Conservation (phyloP, 1,284 basidiomycete genomes). For the Trichosporon inkin region DNA sequence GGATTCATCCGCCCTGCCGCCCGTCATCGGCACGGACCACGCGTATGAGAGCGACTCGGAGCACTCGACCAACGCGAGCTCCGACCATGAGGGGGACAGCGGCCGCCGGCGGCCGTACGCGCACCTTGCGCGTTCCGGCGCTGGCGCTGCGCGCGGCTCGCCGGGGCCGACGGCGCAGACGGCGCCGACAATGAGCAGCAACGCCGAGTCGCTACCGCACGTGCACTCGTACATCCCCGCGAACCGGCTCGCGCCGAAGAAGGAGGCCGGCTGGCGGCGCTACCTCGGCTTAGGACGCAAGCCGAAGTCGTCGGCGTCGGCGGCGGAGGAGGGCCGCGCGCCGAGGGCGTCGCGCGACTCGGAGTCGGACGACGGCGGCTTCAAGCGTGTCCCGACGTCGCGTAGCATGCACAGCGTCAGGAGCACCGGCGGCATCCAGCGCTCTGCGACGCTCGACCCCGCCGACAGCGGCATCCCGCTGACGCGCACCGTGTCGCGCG, state of each 20-base stretch:
- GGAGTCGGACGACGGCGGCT: conserved; percentile 12
- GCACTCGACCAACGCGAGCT: conserved; percentile 23
- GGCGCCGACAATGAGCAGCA: background rate
- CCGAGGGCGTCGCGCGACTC: background rate
- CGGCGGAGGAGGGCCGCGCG: conserved; percentile 18
- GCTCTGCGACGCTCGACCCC: conserved; percentile 4
- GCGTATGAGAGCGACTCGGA: conserved; percentile 7
- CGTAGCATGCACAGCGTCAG: background rate
- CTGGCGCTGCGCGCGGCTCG: background rate
- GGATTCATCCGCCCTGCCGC: background rate
- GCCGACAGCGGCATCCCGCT: conserved; percentile 16
- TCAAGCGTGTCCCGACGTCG: conserved; percentile 9
- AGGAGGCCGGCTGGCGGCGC: conserved; percentile 19
- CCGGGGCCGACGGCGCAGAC: background rate
- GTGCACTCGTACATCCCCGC: conserved; percentile 25
- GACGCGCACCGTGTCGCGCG: conserved; percentile 26
- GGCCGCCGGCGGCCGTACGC: conserved; percentile 17
- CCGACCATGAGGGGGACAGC: conserved; percentile 14
- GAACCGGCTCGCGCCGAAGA: conserved; percentile 8
- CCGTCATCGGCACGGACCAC: conserved; percentile 4
- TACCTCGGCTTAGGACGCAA: conserved; percentile 15
- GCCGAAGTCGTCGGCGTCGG: background rate
- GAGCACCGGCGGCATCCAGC: background rate
- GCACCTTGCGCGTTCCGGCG: background rate
- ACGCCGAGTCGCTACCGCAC: background rate